Percentiles rank a stretch among this genome's conserved stretches.
Evolutionary conservation across 2,329 filamentous ascomycete genomes (phyloP).

Genomic region (Aspergillus sp.): DNA sequence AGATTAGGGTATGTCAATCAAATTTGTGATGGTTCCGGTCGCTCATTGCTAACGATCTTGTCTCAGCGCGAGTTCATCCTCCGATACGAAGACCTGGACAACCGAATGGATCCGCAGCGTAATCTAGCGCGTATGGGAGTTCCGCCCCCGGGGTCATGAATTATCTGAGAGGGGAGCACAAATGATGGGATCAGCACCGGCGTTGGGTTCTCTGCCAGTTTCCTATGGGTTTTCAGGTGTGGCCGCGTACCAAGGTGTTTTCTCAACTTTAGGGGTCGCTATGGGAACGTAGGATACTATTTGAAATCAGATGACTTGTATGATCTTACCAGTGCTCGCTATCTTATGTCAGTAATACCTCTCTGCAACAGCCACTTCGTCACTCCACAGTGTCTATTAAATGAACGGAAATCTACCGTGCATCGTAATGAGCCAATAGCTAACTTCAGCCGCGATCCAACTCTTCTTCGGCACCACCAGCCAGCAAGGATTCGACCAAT

Average conservation of each 20-base stretch:
- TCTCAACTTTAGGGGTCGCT: conserved; percentile 26
- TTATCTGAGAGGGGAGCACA: conserved; percentile 14
- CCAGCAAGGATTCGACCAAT: neutral
- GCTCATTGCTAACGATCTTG: conserved; percentile 16
- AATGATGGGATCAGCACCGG: conserved; percentile 30
- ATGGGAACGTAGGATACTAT: conserved; percentile 26
- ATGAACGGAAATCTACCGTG: neutral
- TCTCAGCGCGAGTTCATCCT: conserved; percentile 48
- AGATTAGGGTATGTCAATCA: conserved; percentile 43
- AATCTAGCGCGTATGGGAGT: conserved; percentile 36
- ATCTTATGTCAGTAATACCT: neutral
- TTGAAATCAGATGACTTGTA: conserved; percentile 26
- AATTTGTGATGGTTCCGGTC: neutral
- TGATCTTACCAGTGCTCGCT: conserved; percentile 16
- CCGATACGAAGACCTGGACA: conserved; percentile 51
- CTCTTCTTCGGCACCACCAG: too few relatives aligned
- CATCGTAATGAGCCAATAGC: neutral
- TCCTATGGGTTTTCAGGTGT: conserved; percentile 27
- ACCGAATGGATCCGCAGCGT: conserved; percentile 43
- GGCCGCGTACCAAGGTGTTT: conserved; percentile 28
- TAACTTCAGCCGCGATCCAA: neutral
- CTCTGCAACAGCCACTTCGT: neutral
- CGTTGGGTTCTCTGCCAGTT: conserved; percentile 31
- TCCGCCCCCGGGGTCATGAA: conserved; percentile 38
- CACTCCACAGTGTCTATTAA: too few relatives aligned